phyloP scores from a whole-genome alignment of 2,329 filamentous ascomycete species.

The Cercospora sp. region DNA sequence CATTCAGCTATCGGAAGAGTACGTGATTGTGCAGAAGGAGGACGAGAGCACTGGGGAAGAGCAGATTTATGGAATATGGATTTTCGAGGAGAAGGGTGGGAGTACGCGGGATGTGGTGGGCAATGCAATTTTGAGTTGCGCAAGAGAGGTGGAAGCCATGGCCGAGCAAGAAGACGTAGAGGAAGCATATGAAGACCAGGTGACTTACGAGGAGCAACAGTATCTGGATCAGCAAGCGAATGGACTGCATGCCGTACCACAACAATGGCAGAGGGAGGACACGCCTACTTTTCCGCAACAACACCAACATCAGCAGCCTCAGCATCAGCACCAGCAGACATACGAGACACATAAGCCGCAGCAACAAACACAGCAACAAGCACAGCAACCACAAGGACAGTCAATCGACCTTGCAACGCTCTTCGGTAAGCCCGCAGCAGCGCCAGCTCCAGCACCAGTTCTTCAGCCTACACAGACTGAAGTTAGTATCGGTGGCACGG shows the following conservation, averaged over 20 bases:
- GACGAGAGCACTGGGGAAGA: conserved; percentile 33
- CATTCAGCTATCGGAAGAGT: conserved; percentile 55
- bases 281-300: conserved; percentile 43
- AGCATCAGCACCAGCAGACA: conserved; percentile 33
- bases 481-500: conserved; percentile 6
- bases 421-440: conserved; percentile 24
- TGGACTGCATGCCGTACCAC: background rate
- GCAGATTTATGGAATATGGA: conserved; percentile 62
- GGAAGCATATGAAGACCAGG: background rate
- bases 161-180: conserved; percentile 26
- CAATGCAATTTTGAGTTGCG: conserved; percentile 57
- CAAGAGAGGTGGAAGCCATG: conserved; percentile 48
- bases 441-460: conserved; percentile 8
- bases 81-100: conserved; percentile 62
- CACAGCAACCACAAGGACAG: conserved; percentile 43
- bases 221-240: conserved; percentile 4
- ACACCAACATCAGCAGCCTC: conserved; percentile 50
- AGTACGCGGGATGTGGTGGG: conserved; percentile 51
- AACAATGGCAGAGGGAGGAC: background rate
- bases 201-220: conserved; percentile 6
- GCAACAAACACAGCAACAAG: conserved; percentile 54
- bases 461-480: conserved; percentile 9
- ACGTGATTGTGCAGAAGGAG: conserved; percentile 58
- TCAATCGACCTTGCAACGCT: conserved; percentile 32
- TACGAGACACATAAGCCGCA: conserved; percentile 32